Percentiles rank a stretch among this genome's conserved stretches.
phyloP scores from a whole-genome alignment of 306 rosid genomes.

The Coriaria nepalensis region DNA sequence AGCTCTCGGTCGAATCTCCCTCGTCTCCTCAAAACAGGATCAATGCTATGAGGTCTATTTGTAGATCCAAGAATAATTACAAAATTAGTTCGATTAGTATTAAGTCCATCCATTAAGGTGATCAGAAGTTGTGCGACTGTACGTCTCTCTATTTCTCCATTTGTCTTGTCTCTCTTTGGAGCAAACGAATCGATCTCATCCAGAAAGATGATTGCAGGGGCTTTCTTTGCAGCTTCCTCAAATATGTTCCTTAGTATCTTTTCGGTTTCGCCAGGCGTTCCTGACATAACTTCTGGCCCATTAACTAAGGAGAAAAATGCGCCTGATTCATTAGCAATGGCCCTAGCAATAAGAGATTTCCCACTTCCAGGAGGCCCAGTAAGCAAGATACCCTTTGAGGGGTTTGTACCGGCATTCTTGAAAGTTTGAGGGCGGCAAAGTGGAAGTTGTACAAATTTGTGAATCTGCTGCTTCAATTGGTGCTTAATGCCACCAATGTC shows the following conservation, averaged over 20 bases:
- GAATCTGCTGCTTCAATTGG: constrained; percentile 95
- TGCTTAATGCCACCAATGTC: constrained; percentile 98
- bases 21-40: constrained; percentile 91
- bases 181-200: constrained; percentile 97
- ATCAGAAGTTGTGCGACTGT: constrained; percentile 51
- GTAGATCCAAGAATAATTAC: constrained; percentile 95
- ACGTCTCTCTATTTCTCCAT: constrained; percentile 84
- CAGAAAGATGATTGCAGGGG: constrained; percentile 85
- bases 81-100: constrained; percentile 77
- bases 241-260: too few relatives aligned
- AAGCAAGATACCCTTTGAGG: constrained; percentile 88
- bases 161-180: constrained; percentile 44
- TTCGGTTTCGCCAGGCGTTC: too few relatives aligned
- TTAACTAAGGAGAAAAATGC: too few relatives aligned
- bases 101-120: constrained; percentile 92
- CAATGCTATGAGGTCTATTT: constrained; percentile 85
- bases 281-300: too few relatives aligned
- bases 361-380: constrained; percentile 99
- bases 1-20: constrained; percentile 94
- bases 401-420: constrained; percentile 92
- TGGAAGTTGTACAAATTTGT: constrained; percentile 96
- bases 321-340: constrained; percentile 81
- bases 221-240: too few relatives aligned
- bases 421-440: constrained; percentile 87
- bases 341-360: constrained; percentile 96